These are phyloP conservation scores for Boletus rubroflammeus DNA, from an alignment of 768 basidiomycete genomes.

Conservation along the genomic window DNA sequence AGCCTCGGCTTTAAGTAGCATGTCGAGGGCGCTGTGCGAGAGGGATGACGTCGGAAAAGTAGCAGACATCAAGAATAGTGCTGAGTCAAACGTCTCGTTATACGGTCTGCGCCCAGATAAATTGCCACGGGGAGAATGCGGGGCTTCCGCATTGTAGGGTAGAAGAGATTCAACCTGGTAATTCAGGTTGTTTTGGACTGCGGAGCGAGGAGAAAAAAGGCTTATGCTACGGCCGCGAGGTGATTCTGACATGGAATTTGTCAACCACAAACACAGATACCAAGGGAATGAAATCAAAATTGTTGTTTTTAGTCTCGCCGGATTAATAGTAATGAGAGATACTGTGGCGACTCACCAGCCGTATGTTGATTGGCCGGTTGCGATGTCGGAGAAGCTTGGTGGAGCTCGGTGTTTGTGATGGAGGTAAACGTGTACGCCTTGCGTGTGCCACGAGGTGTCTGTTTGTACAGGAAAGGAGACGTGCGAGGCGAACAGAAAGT, in stretches of 20 bases:
- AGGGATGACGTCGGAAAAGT: constrained; percentile 32
- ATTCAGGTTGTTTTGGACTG: constrained; percentile 20
- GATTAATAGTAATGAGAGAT: constrained; percentile 11
- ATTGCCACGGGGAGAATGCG: constrained; percentile 27
- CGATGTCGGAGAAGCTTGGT: constrained; percentile 24
- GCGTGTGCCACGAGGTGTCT: constrained; percentile 27
- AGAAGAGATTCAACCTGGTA: constrained; percentile 17
- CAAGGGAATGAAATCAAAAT: constrained; percentile 20
- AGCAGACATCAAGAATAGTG: constrained; percentile 20
- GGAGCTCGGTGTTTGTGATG: constrained; percentile 34
- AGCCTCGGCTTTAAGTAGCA: constrained; percentile 31
- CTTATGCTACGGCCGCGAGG: constrained; percentile 34
- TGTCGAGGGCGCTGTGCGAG: constrained; percentile 29
- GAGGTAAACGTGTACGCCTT: constrained; percentile 32
- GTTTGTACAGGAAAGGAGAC: constrained; percentile 22
- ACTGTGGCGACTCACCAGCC: constrained; percentile 27
- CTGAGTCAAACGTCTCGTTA: constrained; percentile 24
- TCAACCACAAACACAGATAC: constrained; percentile 14
- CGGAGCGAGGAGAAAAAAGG: constrained; percentile 30
- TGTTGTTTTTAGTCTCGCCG: constrained; percentile 20
- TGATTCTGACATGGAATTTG: constrained; percentile 25
- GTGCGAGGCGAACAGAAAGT: constrained; percentile 15
- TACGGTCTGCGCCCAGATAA: constrained; percentile 20
- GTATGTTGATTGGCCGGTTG: constrained; percentile 24
- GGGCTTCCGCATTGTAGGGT: constrained; percentile 34